A percentile compares a stretch with the other conserved stretches of the same genome.
These are phyloP conservation scores for Chlorociboria aeruginascens DNA, from an alignment of 495 filamentous ascomycete genomes.

Conservation along the genomic window DNA sequence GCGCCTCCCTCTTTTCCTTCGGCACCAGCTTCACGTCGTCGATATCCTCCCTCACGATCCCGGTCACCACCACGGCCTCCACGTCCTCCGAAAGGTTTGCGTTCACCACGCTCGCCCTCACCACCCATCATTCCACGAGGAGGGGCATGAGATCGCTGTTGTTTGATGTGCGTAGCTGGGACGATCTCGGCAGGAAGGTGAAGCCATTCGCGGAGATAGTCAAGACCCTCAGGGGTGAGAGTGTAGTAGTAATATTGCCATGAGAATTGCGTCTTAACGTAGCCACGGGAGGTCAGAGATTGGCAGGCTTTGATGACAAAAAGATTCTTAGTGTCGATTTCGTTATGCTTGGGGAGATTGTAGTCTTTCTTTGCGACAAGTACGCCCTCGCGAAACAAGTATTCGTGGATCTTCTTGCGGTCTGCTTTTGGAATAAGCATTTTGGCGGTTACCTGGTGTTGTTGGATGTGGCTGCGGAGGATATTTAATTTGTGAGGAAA, in stretches of 20 bases:
- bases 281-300: constrained; percentile 94
- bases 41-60: constrained; percentile 85
- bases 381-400: constrained; percentile 99
- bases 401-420: constrained; percentile 99
- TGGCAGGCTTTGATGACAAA: constrained; percentile 97
- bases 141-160: constrained; percentile 96
- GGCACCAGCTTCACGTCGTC: constrained; percentile 66
- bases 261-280: constrained; percentile 98
- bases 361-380: constrained; percentile 98
- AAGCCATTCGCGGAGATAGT: constrained; percentile 99
- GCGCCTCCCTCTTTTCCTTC: constrained; percentile 93
- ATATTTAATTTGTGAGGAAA: no score
- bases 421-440: constrained; percentile 99
- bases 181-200: constrained; percentile 99
- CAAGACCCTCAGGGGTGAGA: constrained; percentile 96
- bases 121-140: constrained; percentile 98
- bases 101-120: constrained; percentile 47
- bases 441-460: constrained; percentile 35
- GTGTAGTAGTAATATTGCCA: constrained; percentile 99
- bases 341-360: constrained; percentile 83
- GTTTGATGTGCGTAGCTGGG: constrained; percentile 99
- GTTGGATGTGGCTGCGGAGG: background rate
- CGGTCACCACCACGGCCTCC: constrained; percentile 49
- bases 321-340: constrained; percentile 98
- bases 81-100: constrained; percentile 52